A percentile compares a stretch with the other conserved stretches of the same genome.
These are phyloP conservation scores for Pseudogymnoascus sp. DNA, from an alignment of 2,329 filamentous ascomycete genomes.

Conservation along the genomic window DNA sequence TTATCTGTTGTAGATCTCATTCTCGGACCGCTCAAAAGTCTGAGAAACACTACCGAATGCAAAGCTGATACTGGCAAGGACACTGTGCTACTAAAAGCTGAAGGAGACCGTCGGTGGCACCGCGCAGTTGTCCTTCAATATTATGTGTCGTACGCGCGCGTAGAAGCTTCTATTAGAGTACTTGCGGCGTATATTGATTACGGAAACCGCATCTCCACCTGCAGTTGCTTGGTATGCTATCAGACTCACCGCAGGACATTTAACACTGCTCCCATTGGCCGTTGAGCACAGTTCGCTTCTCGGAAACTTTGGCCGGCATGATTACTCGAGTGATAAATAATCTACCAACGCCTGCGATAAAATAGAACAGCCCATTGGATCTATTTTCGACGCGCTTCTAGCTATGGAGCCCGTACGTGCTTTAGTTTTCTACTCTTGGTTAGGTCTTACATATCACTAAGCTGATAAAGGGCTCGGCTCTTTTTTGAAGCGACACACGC, in stretches of 20 bases:
- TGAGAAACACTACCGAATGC: neutral
- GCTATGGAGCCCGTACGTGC: neutral
- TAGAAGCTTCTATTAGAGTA: neutral
- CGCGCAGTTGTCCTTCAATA: neutral
- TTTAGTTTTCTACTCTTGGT: neutral
- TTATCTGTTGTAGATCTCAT: neutral
- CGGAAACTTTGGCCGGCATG: neutral
- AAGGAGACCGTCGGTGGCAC: neutral
- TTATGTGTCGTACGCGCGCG: neutral
- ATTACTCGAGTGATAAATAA: neutral
- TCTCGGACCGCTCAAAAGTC: neutral
- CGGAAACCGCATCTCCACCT: neutral
- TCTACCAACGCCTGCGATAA: too few species aligned
- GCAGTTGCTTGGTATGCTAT: neutral
- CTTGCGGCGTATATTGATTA: neutral
- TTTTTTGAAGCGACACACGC: constrained; percentile 5
- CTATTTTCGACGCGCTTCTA: neutral
- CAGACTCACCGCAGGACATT: neutral
- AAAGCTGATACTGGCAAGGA: neutral
- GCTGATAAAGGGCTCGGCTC: neutral
- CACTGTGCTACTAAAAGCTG: neutral
- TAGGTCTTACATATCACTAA: constrained; percentile 1
- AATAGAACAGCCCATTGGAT: neutral
- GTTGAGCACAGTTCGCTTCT: neutral
- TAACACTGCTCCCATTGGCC: neutral